Conservation (phyloP, 2,329 filamentous ascomycete genomes). For the Coleophoma cylindrospora region DNA sequence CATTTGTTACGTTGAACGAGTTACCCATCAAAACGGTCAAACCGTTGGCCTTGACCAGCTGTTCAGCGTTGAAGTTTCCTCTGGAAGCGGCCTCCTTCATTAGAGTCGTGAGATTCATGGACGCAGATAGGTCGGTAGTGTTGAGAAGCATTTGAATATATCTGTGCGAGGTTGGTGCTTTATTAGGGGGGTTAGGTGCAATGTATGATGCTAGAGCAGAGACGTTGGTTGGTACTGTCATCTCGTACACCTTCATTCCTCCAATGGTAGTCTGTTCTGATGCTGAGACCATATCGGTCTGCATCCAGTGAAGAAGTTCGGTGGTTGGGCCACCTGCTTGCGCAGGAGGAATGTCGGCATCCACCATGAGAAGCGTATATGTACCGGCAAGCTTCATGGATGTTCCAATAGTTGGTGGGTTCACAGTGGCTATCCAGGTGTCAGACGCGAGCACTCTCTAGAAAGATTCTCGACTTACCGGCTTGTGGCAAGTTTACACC, state of each 20-base stretch:
- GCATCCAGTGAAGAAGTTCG: constrained; percentile 25
- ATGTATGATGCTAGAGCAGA: constrained; percentile 17
- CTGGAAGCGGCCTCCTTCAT: constrained; percentile 5
- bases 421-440: constrained; percentile 8
- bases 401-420: constrained; percentile 17
- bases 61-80: constrained; percentile 13
- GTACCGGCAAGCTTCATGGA: constrained; percentile 12
- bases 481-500: constrained; percentile 18
- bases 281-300: constrained; percentile 18
- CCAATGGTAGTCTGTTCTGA: constrained; percentile 14
- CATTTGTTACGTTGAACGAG: constrained; percentile 19
- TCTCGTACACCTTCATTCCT: constrained; percentile 15
- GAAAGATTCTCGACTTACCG: constrained; percentile 5
- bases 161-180: constrained; percentile 17
- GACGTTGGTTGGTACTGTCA: constrained; percentile 14
- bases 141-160: constrained; percentile 22
- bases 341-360: constrained; percentile 19
- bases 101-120: constrained; percentile 4
- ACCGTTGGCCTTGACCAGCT: constrained; percentile 10
- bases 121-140: constrained; percentile 10
- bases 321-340: constrained; percentile 11
- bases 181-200: constrained; percentile 18
- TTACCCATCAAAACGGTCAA: constrained; percentile 14
- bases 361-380: constrained; percentile 24
- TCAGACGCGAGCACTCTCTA: neutral